Conservation (phyloP, 306 rosid genomes). For the Pyrus communis region DNA sequence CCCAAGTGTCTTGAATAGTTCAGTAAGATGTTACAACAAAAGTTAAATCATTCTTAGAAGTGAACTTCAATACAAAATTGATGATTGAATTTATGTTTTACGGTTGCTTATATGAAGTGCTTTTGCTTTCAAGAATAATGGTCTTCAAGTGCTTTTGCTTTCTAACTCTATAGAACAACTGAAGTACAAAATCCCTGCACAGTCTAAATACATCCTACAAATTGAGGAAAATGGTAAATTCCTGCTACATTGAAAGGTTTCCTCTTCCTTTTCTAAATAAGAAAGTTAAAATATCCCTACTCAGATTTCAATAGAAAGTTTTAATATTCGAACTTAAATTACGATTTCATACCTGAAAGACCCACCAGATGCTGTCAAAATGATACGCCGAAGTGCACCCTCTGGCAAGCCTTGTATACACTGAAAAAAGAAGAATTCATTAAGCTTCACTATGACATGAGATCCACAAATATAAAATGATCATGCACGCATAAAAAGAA, state of each 20-base stretch:
- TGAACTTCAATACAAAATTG: not conserved
- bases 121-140: not conserved
- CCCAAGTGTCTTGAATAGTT: not conserved
- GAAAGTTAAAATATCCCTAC: conserved; percentile 1
- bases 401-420: conserved; percentile 95
- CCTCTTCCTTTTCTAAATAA: not conserved
- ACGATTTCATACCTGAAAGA: conserved; percentile 64
- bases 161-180: not conserved
- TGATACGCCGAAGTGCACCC: conserved; percentile 74
- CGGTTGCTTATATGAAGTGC: not conserved
- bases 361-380: conserved; percentile 97
- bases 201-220: not conserved
- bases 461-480: conserved; percentile 8
- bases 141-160: not conserved
- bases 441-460: conserved; percentile 16
- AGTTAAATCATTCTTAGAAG: not conserved
- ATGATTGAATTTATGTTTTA: not conserved
- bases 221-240: not conserved
- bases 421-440: conserved; percentile 38
- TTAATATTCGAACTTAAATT: conserved; percentile 5
- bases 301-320: not conserved
- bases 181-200: not conserved
- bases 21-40: not conserved
- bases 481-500: not conserved
- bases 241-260: not conserved